Percentiles rank a stretch among this genome's conserved stretches.
These are phyloP conservation scores for Pseudocercospora eumusae DNA, from an alignment of 2,329 filamentous ascomycete species.

Conservation along the genomic window DNA sequence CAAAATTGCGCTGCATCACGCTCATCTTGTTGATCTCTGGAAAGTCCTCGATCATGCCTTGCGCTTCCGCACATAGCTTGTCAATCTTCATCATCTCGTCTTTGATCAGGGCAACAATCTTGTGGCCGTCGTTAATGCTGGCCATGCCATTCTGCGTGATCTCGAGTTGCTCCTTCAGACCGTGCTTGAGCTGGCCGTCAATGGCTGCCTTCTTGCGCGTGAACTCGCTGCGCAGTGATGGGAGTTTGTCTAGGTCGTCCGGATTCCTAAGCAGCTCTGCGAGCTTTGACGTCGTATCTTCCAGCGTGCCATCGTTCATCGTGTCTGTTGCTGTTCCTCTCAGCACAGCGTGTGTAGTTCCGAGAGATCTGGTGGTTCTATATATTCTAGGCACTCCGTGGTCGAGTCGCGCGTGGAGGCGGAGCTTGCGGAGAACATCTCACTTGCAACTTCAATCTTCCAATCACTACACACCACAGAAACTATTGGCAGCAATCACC, in stretches of 20 bases:
- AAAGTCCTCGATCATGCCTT: slow-evolving; percentile 97
- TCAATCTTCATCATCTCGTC: slow-evolving; percentile 99
- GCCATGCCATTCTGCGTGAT: slow-evolving; percentile 92
- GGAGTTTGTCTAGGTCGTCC: slow-evolving; percentile 96
- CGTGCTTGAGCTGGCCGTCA: slow-evolving; percentile 84
- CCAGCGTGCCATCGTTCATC: slow-evolving; percentile 37
- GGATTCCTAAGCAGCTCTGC: slow-evolving; percentile 91
- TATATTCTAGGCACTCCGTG: neutral
- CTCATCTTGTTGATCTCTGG: slow-evolving; percentile 87
- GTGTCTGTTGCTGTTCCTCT: neutral
- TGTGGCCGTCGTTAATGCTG: slow-evolving; percentile 84
- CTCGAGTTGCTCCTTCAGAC: slow-evolving; percentile 88
- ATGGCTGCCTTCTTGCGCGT: slow-evolving; percentile 89
- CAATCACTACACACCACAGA: no score
- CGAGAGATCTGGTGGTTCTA: neutral
- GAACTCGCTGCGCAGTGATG: slow-evolving; percentile 86
- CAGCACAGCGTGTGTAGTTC: neutral
- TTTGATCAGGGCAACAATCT: slow-evolving; percentile 88
- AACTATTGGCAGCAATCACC: no score
- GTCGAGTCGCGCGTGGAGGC: slow-evolving; percentile 3
- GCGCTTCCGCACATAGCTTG: slow-evolving; percentile 92
- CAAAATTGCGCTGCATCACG: slow-evolving; percentile 95
- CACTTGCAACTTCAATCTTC: no score
- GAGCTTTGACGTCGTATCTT: slow-evolving; percentile 61
- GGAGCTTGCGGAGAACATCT: neutral